These are phyloP conservation scores for Penstemon newberryi DNA, from an alignment of 257 asterid genomes.

Conservation along the genomic window DNA sequence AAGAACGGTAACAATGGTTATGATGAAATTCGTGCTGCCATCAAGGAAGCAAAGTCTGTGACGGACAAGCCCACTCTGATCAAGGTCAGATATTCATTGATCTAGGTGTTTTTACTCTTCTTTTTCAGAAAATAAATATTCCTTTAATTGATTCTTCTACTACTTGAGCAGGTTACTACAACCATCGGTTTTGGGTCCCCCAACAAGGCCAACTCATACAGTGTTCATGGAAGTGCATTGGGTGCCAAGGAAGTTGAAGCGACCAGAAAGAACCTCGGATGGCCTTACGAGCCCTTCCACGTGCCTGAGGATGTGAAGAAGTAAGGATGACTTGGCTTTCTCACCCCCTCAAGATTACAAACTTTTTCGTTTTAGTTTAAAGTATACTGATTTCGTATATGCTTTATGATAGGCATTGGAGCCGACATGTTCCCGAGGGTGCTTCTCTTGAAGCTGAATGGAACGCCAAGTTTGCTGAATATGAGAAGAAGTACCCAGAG, in stretches of 20 bases:
- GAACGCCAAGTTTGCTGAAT: constrained; percentile 85
- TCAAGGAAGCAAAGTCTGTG: constrained; percentile 90
- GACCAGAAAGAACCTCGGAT: constrained; percentile 87
- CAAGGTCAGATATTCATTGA: constrained; percentile 44
- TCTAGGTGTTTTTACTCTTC: background rate
- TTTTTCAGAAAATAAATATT: background rate
- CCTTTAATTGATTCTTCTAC: background rate
- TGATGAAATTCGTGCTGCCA: constrained; percentile 95
- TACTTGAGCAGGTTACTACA: constrained; percentile 58
- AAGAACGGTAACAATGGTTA: constrained; percentile 92
- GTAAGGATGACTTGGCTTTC: constrained; percentile 37
- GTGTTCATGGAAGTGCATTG: constrained; percentile 83
- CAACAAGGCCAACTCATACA: constrained; percentile 77
- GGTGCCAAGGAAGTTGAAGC: constrained; percentile 98
- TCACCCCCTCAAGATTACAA: constrained; percentile 7
- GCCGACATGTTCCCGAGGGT: constrained; percentile 74
- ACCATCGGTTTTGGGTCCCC: constrained; percentile 85
- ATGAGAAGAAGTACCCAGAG: constrained; percentile 79
- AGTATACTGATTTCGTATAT: constrained; percentile 20
- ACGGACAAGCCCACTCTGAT: constrained; percentile 90
- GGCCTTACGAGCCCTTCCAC: constrained; percentile 82
- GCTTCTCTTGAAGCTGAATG: constrained; percentile 89
- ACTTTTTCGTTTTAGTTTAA: constrained; percentile 15
- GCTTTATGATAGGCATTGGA: constrained; percentile 72
- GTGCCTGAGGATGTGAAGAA: constrained; percentile 96